Percentiles rank a stretch among this genome's conserved stretches.
Conservation (phyloP, 1,284 basidiomycete genomes). For the Malassezia vespertilionis region DNA sequence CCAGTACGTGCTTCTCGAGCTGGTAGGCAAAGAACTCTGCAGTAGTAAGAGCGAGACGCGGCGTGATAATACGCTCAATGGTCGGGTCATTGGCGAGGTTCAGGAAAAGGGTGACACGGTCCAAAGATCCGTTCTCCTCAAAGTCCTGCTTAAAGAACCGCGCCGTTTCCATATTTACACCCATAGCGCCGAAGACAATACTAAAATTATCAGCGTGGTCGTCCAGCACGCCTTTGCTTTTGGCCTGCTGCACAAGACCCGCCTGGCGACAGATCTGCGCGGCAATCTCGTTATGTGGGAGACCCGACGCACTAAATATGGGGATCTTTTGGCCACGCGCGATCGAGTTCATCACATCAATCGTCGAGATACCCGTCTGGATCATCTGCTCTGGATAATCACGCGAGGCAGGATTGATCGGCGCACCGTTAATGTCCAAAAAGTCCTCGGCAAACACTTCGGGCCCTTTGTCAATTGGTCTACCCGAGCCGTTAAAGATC, state of each 20-base stretch:
- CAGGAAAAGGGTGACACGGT: constrained; percentile 95
- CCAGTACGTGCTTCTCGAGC: constrained; percentile 97
- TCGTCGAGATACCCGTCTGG: constrained; percentile 95
- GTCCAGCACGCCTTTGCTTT: constrained; percentile 75
- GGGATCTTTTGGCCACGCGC: constrained; percentile 99
- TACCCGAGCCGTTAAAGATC: constrained; percentile 97
- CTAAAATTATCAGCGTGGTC: constrained; percentile 99
- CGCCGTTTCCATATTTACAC: constrained; percentile 99
- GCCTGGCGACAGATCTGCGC: constrained; percentile 99
- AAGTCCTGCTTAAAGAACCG: constrained; percentile 99
- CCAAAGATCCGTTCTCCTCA: constrained; percentile 94
- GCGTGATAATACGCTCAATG: constrained; percentile 99
- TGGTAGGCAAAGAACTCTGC: constrained; percentile 99
- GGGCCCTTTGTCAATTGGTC: constrained; percentile 95
- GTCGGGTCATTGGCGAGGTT: constrained; percentile 99
- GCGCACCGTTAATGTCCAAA: constrained; percentile 96
- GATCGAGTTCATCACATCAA: constrained; percentile 66
- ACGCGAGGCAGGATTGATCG: constrained; percentile 97
- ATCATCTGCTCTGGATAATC: constrained; percentile 99
- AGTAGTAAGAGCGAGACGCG: constrained; percentile 91
- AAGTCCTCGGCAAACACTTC: constrained; percentile 99
- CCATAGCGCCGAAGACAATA: constrained; percentile 99
- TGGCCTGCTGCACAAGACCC: constrained; percentile 68
- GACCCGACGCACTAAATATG: constrained; percentile 96
- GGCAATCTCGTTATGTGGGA: constrained; percentile 99